Percentiles rank a stretch among this genome's conserved stretches.
Evolutionary conservation across 1,139 yeast genomes (phyloP).

Genomic region (Lodderomyces elongisporus): DNA sequence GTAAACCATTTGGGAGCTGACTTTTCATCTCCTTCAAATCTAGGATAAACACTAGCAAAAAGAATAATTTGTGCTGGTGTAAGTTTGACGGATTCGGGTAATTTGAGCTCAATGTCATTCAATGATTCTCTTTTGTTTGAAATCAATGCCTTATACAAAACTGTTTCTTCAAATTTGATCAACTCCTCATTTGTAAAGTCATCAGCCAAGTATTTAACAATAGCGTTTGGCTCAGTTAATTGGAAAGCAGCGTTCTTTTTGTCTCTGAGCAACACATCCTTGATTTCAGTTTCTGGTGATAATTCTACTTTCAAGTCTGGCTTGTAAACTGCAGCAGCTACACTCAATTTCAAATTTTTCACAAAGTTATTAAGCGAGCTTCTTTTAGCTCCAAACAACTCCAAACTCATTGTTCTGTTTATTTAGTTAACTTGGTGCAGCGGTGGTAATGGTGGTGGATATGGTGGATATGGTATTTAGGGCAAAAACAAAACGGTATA

Average conservation of each 20-base stretch:
- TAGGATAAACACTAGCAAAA: slow-evolving; percentile 42
- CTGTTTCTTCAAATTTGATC: slow-evolving; percentile 27
- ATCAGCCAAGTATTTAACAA: slow-evolving; percentile 61
- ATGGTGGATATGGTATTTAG: no score
- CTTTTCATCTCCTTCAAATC: slow-evolving; percentile 12
- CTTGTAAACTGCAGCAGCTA: slow-evolving; percentile 42
- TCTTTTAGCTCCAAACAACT: slow-evolving; percentile 40
- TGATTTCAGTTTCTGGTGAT: slow-evolving; percentile 16
- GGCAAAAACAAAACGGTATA: no score
- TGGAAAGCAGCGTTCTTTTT: slow-evolving; percentile 37
- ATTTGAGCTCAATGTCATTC: slow-evolving; percentile 6
- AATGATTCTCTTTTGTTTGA: slow-evolving; percentile 21
- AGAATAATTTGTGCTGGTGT: slow-evolving; percentile 42
- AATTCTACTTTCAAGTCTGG: slow-evolving; percentile 25
- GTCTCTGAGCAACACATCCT: slow-evolving; percentile 28
- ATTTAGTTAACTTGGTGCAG: not conserved
- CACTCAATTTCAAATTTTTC: slow-evolving; percentile 55
- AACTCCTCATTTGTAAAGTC: slow-evolving; percentile 33
- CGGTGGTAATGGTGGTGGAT: no score
- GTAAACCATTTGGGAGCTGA: slow-evolving; percentile 35
- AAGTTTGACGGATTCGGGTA: slow-evolving; percentile 7
- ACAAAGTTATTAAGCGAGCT: slow-evolving; percentile 38
- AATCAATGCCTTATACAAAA: slow-evolving; percentile 28
- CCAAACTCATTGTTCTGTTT: slow-evolving; percentile 15
- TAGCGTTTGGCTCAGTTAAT: slow-evolving; percentile 75